Percentiles rank a stretch among this genome's conserved stretches.
Conservation (phyloP, 2,329 filamentous ascomycete species). For the Aureobasidium pullulans region DNA sequence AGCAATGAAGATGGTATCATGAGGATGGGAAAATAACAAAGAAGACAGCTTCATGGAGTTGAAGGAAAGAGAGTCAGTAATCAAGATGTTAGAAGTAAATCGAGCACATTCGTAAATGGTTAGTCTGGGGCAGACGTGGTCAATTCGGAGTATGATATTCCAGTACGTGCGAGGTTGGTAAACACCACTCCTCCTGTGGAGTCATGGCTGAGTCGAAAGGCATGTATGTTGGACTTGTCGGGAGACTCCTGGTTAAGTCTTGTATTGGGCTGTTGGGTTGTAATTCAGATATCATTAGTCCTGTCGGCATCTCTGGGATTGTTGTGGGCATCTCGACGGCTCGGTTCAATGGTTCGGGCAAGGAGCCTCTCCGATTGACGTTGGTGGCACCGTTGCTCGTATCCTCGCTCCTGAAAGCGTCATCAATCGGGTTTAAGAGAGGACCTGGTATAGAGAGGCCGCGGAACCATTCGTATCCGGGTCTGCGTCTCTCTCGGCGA, state of each 20-base stretch:
- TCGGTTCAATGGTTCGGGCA: background rate
- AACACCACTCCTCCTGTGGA: background rate
- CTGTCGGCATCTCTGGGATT: background rate
- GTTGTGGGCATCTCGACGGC: background rate
- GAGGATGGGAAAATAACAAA: too few relatives aligned
- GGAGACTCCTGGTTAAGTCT: background rate
- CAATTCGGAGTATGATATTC: background rate
- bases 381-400: background rate
- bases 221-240: background rate
- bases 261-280: background rate
- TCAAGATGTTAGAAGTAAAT: too few relatives aligned
- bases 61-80: too few relatives aligned
- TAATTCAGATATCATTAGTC: background rate
- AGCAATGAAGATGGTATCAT: too few relatives aligned
- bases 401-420: background rate
- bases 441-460: background rate
- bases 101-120: too few relatives aligned
- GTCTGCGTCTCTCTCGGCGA: slow-evolving; percentile 1
- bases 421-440: background rate
- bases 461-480: background rate
- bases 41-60: too few relatives aligned
- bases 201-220: background rate
- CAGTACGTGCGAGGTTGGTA: background rate
- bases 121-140: background rate
- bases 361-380: background rate